Evolutionary conservation across 2,329 filamentous ascomycete species (phyloP), one percentile per base, ranked within the genome.

Genomic region (Aspergillus sp.): DNA sequence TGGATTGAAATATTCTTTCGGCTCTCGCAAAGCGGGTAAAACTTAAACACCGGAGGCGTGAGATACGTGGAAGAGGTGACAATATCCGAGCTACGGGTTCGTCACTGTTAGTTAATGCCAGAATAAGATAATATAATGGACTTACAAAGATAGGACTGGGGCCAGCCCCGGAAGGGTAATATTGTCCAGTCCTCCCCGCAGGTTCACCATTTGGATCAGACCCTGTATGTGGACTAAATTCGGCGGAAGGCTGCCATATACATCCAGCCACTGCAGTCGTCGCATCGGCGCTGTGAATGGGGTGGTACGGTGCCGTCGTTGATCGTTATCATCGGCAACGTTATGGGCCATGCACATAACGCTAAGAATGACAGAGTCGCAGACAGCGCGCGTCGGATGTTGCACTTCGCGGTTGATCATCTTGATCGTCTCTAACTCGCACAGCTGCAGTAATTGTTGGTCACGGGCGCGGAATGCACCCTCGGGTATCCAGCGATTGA

Each of bases 71-170:
- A 64, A 16, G 63, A 61, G 3, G 62, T 66, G 38, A 64, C 59
- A 32, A 66, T 59, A 47, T 64, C 66, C 45, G 64, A 68, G 49
- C 62, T 70, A 45, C 14, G 26, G 26, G 10, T 17, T 24, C 20
- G 32, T 45, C 11, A 36, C 36, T 17, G 19, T 22, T 38, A 13
- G 30, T 40, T 17, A n/a, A 16, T 14, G 10, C 11, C 17, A 20
- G 3, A 24, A 9, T 26, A 7, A 32, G n/a, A 6, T 5, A 24
- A 19, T 1, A 33, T 26, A 24, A 16, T 19, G 20, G 17, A 60
- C 68, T 54, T 64, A 73, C 71, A 70, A 72, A n/a, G 65, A 70
- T 22, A 76, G 58, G 0, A 67, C 66, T 32, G 69, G 61, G 7
- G 69, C 66, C 24, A 75, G 52, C 3, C 73, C 72, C 8, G 67